phyloP scores from a whole-genome alignment of 169 alveolate species.

The Condylostoma magnum region DNA sequence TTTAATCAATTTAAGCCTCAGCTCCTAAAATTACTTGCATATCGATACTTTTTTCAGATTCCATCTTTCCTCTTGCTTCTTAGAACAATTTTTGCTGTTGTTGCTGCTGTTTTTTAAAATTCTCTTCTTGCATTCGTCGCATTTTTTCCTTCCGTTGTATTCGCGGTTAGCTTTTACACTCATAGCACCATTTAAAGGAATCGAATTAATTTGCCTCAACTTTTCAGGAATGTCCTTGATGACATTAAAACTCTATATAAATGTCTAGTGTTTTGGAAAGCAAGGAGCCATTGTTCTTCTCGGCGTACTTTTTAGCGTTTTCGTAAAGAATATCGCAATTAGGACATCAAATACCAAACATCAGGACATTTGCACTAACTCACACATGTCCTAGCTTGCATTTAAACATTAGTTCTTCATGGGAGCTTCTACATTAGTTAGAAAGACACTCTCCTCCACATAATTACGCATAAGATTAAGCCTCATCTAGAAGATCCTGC shows the following conservation, averaged over 20 bases:
- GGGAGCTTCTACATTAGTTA: background rate
- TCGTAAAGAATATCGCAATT: background rate
- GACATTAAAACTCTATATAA: slow-evolving; percentile 22
- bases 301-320: slow-evolving; percentile 14
- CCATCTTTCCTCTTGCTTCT: slow-evolving; percentile 24
- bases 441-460: slow-evolving; percentile 18
- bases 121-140: background rate
- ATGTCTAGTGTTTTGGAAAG: background rate
- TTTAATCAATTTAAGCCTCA: slow-evolving; percentile 17
- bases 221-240: slow-evolving; percentile 30
- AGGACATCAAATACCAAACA: background rate
- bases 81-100: slow-evolving; percentile 24
- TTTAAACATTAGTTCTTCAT: background rate
- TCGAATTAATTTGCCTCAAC: background rate
- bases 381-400: slow-evolving; percentile 18
- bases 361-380: background rate
- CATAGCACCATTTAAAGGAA: slow-evolving; percentile 28
- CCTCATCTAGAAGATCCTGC: background rate
- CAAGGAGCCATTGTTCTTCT: background rate
- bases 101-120: slow-evolving; percentile 6
- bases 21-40: background rate
- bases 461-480: background rate
- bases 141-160: background rate
- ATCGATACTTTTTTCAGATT: background rate
- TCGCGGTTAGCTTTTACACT: slow-evolving; percentile 5